Base-by-base conservation (phyloP, 768 basidiomycete genomes). In the Auriscalpium orientale region DNA sequence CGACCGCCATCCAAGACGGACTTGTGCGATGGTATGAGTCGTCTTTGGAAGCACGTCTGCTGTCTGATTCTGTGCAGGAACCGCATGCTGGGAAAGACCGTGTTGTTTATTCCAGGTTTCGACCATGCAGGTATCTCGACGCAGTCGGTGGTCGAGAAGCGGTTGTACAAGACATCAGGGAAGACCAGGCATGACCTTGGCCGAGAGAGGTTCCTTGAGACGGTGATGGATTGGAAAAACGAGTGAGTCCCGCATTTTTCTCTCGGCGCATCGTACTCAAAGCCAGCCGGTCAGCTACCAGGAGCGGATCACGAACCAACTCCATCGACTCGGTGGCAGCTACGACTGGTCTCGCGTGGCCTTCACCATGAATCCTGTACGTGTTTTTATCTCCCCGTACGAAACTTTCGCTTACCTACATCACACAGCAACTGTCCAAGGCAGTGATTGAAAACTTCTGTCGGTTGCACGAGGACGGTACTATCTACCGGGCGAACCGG, bases 51-150 rank as follows among this genome's bases (percentile, higher is more conserved):
- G 18, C 12, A 21, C 43, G 34, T 13, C 4, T 16, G 15, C 28
- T 35, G 33, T 33, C 34, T 46, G 20, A 44, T n/a, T 4, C 50
- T 51, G 54, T 15, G 16, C 54, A 93, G 91, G 92, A 92, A 94
- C 69, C 91, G 95, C 36, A 99, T 98, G 97, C 74, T 88, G 43
- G 95, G 95, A 1, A 90, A 85, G 72, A 91, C 91, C 10, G 87
- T 89, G 0, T 76, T 98, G 0, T 98, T 88, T 66, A 81, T 85
- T 2, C 97, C 97, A 0, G 97, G 97, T 15, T 99, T 95, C 66
- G 97, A 99, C 71, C 97, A 99, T 65, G 97, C 97, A 0, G 95
- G 95, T 56, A 98, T 99, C 58, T 95, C 95, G 0, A 98, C 97
- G 0, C 97, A 99, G 71, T 91, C 91, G 46, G 95, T 99, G 15